Percentiles rank a stretch among this genome's conserved stretches.
Conservation (phyloP, 306 rosid species). For the Prunus davidiana region DNA sequence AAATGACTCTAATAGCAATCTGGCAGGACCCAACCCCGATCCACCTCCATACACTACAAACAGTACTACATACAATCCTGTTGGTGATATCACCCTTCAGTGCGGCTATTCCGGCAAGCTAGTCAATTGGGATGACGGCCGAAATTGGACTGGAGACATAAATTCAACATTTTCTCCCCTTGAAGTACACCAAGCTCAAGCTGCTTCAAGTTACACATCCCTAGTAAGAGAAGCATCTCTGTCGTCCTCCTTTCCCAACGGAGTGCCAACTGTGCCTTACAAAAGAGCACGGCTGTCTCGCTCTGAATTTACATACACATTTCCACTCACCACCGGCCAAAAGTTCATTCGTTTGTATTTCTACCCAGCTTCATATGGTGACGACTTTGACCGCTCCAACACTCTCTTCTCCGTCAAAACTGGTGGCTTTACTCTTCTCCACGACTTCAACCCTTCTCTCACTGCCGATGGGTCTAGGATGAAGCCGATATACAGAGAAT, state of each 20-base stretch:
- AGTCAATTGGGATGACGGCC: background rate
- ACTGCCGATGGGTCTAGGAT: too few relatives aligned
- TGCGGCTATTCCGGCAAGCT: conserved; percentile 14
- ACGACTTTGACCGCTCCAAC: too few relatives aligned
- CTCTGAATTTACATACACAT: conserved; percentile 9
- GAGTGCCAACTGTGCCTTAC: background rate
- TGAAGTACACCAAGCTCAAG: background rate
- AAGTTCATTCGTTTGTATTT: conserved; percentile 25
- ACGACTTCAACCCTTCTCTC: too few relatives aligned
- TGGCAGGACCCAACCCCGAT: conserved; percentile 22
- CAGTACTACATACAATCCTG: background rate
- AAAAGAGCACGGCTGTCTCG: background rate
- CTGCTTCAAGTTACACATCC: background rate
- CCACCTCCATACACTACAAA: too few relatives aligned
- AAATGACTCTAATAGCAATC: background rate
- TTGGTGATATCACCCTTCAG: background rate
- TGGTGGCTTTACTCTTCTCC: too few relatives aligned
- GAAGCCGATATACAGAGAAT: too few relatives aligned
- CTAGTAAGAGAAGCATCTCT: background rate
- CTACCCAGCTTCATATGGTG: too few relatives aligned
- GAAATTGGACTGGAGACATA: conserved; percentile 19
- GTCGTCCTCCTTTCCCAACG: background rate
- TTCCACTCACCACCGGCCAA: conserved; percentile 5
- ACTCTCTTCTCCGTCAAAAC: too few relatives aligned
- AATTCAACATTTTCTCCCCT: background rate